Evolutionary conservation across 2,329 filamentous ascomycete species (phyloP), one percentile per base, ranked within the genome.

Genomic region (Hypocreales sp.): DNA sequence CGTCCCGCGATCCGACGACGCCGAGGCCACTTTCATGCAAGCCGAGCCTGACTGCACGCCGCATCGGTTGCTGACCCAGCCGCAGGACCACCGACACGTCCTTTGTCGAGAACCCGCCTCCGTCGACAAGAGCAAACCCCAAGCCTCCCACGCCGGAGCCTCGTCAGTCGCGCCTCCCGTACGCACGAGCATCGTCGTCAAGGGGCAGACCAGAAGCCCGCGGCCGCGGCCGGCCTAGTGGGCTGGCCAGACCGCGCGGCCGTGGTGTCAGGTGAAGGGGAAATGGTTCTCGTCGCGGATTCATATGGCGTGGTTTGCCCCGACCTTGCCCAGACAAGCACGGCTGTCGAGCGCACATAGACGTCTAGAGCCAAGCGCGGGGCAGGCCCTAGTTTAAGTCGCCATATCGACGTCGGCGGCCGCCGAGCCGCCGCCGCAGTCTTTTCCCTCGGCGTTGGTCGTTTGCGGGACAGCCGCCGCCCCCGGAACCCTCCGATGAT

Each of bases 11-110:
- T 61, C 62, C 13, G 31, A 51, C 14, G 65, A 71, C n/a, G 53
- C 53, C 11, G 86, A 94, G 40, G 79, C 79, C 27, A 93, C 86
- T 1, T 93, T 93, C 44, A 70, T 94, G 75, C 80, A 56, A 53
- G 69, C 53, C 5, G 8, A 13, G 17, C 15, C 11, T 12, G 18
- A 11, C 12, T 8, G 7, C n/a, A 15, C n/a, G 16, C 20, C 35
- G 42, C 38, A 33, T 44, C 34, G 30, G 35, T 36, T 22, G 23
- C 25, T 31, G 12, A 31, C n/a, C 22, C 7, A 17, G 13, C 4
- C 5, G 14, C 30, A 87, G 80, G 65, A 93, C 86, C 15, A 92
- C 82, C 8, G 84, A 93, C 46, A 92, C 79, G 5, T 82, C 81
- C 2, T 94, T 93, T 45, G 72, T 93, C 30, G 83, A 93, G 19